Percentiles rank a stretch among this genome's conserved stretches.
Evolutionary conservation across 2,329 filamentous ascomycete species (phyloP).

Genomic region (Lasiodiplodia sp.): DNA sequence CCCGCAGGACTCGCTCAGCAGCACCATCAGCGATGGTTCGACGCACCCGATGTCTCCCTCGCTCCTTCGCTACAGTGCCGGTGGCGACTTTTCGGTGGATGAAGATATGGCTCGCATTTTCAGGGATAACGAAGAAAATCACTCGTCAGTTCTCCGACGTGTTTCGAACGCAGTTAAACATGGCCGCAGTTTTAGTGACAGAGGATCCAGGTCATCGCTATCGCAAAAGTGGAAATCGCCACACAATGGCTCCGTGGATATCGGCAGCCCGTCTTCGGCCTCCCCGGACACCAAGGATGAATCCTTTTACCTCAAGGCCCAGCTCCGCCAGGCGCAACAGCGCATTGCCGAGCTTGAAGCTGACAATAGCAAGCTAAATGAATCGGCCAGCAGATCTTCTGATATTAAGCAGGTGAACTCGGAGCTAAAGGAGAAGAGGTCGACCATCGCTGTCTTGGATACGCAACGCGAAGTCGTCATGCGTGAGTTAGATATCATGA

Average conservation of each 20-base stretch:
- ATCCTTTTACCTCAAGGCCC: slow-evolving; percentile 63
- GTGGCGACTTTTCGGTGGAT: slow-evolving; percentile 90
- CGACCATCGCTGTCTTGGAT: slow-evolving; percentile 92
- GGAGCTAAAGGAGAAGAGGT: slow-evolving; percentile 89
- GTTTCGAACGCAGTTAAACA: slow-evolving; percentile 95
- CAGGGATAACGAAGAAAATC: slow-evolving; percentile 54
- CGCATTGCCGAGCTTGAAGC: slow-evolving; percentile 85
- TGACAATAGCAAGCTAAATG: slow-evolving; percentile 68
- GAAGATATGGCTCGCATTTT: slow-evolving; percentile 94
- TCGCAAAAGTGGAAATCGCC: slow-evolving; percentile 49
- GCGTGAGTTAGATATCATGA: slow-evolving; percentile 86
- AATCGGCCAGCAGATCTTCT: slow-evolving; percentile 63
- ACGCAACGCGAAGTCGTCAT: slow-evolving; percentile 96
- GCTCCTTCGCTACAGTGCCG: slow-evolving; percentile 67
- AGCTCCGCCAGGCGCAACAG: slow-evolving; percentile 82
- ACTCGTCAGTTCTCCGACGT: slow-evolving; percentile 78
- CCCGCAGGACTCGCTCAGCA: slow-evolving; percentile 54
- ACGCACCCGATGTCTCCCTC: slow-evolving; percentile 38
- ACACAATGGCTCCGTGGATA: slow-evolving; percentile 55
- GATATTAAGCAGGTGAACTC: slow-evolving; percentile 81
- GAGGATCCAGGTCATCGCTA: slow-evolving; percentile 47
- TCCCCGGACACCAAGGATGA: slow-evolving; percentile 60
- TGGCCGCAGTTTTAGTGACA: slow-evolving; percentile 83
- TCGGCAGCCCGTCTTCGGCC: slow-evolving; percentile 75
- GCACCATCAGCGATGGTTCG: slow-evolving; percentile 50